Conservation (phyloP, 1,284 basidiomycete species). For the Malassezia dermatis region DNA sequence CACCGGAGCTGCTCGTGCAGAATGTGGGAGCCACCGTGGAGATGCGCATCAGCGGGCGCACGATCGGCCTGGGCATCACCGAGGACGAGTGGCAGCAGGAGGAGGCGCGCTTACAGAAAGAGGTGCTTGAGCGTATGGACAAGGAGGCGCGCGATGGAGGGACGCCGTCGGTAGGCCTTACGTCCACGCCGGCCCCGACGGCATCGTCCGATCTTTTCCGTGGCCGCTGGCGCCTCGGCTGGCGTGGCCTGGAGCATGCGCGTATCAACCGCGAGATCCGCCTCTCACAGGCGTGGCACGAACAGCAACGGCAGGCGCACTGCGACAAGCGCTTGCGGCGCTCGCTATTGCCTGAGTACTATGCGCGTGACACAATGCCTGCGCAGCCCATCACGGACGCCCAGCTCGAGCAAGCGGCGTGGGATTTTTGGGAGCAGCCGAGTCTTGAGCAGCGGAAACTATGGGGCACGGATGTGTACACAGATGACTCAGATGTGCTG, state of each 20-base stretch:
- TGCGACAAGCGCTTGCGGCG: slow-evolving; percentile 8
- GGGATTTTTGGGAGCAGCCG: slow-evolving; percentile 35
- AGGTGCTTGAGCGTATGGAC: slow-evolving; percentile 7
- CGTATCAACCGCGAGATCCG: slow-evolving; percentile 32
- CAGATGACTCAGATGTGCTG: slow-evolving; percentile 56
- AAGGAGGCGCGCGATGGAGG: slow-evolving; percentile 2
- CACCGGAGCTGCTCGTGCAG: slow-evolving; percentile 35
- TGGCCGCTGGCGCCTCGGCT: slow-evolving; percentile 35
- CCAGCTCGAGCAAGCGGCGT: slow-evolving; percentile 14
- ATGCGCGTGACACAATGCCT: not conserved
- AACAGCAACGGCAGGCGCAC: not conserved
- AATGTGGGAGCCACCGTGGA: slow-evolving; percentile 44
- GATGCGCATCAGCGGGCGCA: slow-evolving; percentile 38
- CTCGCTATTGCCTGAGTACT: not conserved
- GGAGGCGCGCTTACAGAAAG: not conserved
- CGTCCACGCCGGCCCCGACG: slow-evolving; percentile 13
- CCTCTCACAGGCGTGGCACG: slow-evolving; percentile 19
- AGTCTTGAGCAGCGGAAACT: slow-evolving; percentile 46
- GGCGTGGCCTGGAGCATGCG: slow-evolving; percentile 39
- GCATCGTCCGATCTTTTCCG: slow-evolving; percentile 7
- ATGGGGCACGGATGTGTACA: slow-evolving; percentile 57
- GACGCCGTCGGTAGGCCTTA: slow-evolving; percentile 11
- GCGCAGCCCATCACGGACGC: not conserved
- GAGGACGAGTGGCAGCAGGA: slow-evolving; percentile 12
- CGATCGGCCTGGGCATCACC: slow-evolving; percentile 7